Evolutionary conservation across 805 yeast species (phyloP), one percentile per base, ranked within the genome.

Genomic region (Lipomyces orientalis): DNA sequence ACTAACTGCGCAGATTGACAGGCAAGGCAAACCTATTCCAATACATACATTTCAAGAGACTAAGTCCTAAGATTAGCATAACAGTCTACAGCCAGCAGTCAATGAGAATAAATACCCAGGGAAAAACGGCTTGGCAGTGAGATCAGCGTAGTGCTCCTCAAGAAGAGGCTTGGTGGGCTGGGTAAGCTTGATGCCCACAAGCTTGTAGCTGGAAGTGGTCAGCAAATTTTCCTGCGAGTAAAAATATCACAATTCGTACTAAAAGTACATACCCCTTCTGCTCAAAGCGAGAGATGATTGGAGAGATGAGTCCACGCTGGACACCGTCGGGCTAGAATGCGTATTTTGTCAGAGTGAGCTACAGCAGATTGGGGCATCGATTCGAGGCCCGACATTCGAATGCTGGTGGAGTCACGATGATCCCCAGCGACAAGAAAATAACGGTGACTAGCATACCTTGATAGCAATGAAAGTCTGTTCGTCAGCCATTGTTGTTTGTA

Each of bases 41-140:
- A 25, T n/a, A 43, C 65, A 14, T 62, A 62, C 65, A 67, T 60
- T 65, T 67, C 60, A 67, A 19, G 49, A 67, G 69, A 65, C 71
- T 67, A 51, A 25, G 14, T 16, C 8, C n/a, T 33, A 56, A 25
- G 22, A 4, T 19, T 5, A 43, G 31, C n/a, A 54, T 7, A 2
- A 54, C 16, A 16, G 31, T 61, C 61, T 37, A 29, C n/a, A 25
- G 31, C 12, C 6, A 55, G 59, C 7, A 51, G 22, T 5, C 25
- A 49, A 51, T 7, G 25, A n/a, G 31, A 35, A 93, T 80, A 91
- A 87, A 83, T 95, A 87, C 73, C 97, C 91, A 81, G 98, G 97
- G 94, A 93, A 95, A 87, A 95, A 95, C 79, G 98, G 97, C 88
- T 95, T 95, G 79, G 87, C 83, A 81, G 90, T 93, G 82, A 95